Conservation (phyloP, 306 rosid species). For the Nissolia schottii region DNA sequence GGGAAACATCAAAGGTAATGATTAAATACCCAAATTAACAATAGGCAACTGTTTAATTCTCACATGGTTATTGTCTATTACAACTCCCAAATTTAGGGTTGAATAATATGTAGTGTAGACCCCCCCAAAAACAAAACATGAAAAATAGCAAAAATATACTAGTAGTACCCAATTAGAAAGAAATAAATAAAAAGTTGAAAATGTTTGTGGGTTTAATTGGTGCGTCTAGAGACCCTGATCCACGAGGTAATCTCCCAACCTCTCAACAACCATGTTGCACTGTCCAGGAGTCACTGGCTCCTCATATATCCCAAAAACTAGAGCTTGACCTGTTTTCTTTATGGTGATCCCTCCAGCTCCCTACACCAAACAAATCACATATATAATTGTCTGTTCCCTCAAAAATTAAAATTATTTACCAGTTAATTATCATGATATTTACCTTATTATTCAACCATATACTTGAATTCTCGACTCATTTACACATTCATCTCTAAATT, state of each 20-base stretch:
- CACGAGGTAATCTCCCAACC: constrained; percentile 90
- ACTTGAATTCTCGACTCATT: no score
- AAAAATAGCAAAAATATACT: background rate
- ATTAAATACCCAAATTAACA: constrained; percentile 35
- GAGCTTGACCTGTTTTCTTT: constrained; percentile 92
- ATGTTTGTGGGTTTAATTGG: constrained; percentile 11
- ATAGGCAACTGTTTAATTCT: constrained; percentile 34
- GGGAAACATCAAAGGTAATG: background rate
- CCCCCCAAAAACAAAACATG: constrained; percentile 6
- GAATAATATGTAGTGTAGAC: constrained; percentile 45
- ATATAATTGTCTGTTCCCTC: background rate
- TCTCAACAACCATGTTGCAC: constrained; percentile 98
- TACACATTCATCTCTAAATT: no score
- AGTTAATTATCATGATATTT: no score
- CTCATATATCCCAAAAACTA: constrained; percentile 77
- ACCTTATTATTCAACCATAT: no score
- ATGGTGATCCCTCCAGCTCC: constrained; percentile 93
- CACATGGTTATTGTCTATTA: constrained; percentile 56
- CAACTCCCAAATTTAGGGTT: constrained; percentile 43
- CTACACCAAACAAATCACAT: constrained; percentile 21
- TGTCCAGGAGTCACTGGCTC: constrained; percentile 98
- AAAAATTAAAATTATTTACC: no score
- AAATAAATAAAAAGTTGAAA: constrained; percentile 11
- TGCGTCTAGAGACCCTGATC: constrained; percentile 89
- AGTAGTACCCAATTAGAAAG: background rate